Evolutionary conservation across 306 rosid genomes (phyloP), one percentile per base, ranked within the genome.

Genomic region (Cicer pinnatifidum): DNA sequence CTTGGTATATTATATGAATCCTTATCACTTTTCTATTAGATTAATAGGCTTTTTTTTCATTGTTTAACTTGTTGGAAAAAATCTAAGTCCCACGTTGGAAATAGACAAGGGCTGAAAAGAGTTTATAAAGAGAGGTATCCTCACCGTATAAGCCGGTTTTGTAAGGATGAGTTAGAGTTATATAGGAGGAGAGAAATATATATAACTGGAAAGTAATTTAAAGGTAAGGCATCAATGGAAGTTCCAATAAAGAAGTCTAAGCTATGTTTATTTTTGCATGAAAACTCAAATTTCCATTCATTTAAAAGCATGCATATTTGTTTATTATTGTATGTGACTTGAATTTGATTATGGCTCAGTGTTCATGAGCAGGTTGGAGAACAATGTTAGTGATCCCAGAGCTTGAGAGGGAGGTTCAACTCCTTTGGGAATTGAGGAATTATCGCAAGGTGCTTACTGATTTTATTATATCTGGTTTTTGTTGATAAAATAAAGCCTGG

Each of bases 381-480:
- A 95, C 99, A 83, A 95, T 95, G 97, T 94, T 95, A 68, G 99
- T 95, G 46, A 83, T 95, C 69, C 99, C 99, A 45, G 99, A 95
- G 85, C 96, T 95, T 23, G 92, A 91, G 87, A 86, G 85, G 86
- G 99, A 95, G 86, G 93, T 91, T 81, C 81, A 86, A 79, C 93
- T 91, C 75, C 97, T 90, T 28, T 90, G 88, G 89, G 83, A 88
- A 76, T 78, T 82, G 58, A 84, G 97, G 74, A 85, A 89, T 69
- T 83, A 81, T 66, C 95, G 97, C 84, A 91, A 94, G 99, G 97
- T 94, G 78, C 48, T 63, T 63, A 23, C 35, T 3, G 9, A 33
- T 53, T 52, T 56, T 70, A 51, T 37, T 15, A 28, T 15, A 38
- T 63, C 52, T 19, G 40, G 45, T 20, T 66, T 40, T 65, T 43